Conservation (phyloP, 75 land plant genomes). For the Sequoia sempervirens region DNA sequence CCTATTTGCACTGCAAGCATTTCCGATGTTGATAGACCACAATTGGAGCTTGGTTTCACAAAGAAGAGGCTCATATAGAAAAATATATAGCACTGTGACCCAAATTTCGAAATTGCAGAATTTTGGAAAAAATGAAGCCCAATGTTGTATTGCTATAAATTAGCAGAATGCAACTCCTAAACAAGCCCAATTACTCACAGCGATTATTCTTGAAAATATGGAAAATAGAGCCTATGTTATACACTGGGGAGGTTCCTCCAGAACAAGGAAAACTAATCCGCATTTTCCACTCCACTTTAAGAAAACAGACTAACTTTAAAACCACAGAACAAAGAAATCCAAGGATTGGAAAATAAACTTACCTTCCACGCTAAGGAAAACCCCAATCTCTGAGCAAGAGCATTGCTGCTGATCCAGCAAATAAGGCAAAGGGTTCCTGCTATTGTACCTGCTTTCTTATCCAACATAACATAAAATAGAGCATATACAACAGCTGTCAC, state of each 20-base stretch:
- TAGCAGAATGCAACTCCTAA: background rate
- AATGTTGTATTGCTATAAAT: background rate
- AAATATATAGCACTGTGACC: background rate
- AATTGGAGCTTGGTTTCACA: background rate
- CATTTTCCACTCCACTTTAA: background rate
- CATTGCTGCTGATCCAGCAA: conserved; percentile 76
- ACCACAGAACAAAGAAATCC: background rate
- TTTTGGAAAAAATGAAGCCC: background rate
- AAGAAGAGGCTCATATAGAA: background rate
- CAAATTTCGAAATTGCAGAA: background rate
- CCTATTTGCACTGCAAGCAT: background rate
- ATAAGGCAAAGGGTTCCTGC: conserved; percentile 59
- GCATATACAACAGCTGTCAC: conserved; percentile 45
- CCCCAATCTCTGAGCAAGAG: conserved; percentile 52
- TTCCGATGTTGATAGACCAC: background rate
- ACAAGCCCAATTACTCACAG: background rate
- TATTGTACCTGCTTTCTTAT: conserved; percentile 68
- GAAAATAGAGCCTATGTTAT: background rate
- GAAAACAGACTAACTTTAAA: background rate
- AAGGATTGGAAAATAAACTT: background rate
- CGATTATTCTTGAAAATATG: background rate
- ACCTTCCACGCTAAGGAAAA: conserved; percentile 84
- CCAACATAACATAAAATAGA: conserved; percentile 52
- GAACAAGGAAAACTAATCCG: background rate
- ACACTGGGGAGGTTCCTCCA: background rate